Evolutionary conservation across 2,329 filamentous ascomycete genomes (phyloP).

Genomic region (Zalaria sp.): DNA sequence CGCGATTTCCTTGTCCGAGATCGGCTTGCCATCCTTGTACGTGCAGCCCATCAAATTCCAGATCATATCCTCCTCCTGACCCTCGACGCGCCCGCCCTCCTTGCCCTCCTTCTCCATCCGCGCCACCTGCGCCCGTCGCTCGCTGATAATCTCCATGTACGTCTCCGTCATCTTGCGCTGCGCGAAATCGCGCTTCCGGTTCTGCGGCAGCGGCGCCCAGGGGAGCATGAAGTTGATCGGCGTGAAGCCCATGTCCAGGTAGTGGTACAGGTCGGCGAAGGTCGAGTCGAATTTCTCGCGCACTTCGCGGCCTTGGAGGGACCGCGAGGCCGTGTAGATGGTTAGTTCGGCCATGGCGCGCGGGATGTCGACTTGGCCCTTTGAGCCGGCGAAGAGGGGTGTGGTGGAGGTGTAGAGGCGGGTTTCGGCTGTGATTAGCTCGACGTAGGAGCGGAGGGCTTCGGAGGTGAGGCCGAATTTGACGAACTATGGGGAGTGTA

Average conservation of each 20-base stretch:
- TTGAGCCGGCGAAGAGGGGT: conserved; percentile 46
- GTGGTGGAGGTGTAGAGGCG: conserved; percentile 54
- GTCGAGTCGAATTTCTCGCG: conserved; percentile 66
- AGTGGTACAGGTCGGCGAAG: conserved; percentile 72
- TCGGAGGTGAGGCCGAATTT: conserved; percentile 66
- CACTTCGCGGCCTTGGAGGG: conserved; percentile 72
- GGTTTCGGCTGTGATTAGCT: conserved; percentile 63
- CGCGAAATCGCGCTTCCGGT: conserved; percentile 65
- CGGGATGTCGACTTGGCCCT: conserved; percentile 57
- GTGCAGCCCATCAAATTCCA: conserved; percentile 75
- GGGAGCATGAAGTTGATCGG: conserved; percentile 84
- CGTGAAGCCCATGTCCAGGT: conserved; percentile 80
- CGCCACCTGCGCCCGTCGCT: conserved; percentile 42
- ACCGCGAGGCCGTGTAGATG: conserved; percentile 77
- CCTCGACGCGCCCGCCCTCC: conserved; percentile 6
- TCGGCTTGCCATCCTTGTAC: conserved; percentile 67
- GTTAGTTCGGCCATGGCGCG: conserved; percentile 73
- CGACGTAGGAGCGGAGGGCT: conserved; percentile 63
- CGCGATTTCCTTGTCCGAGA: conserved; percentile 76
- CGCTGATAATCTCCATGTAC: conserved; percentile 69
- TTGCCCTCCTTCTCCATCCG: conserved; percentile 30
- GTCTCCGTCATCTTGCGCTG: conserved; percentile 68
- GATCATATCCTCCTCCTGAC: conserved; percentile 57
- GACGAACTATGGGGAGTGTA: conserved; percentile 47
- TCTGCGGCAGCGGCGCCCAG: conserved; percentile 81